phyloP scores from a whole-genome alignment of 805 yeast species.

The Ogataea corticis region DNA sequence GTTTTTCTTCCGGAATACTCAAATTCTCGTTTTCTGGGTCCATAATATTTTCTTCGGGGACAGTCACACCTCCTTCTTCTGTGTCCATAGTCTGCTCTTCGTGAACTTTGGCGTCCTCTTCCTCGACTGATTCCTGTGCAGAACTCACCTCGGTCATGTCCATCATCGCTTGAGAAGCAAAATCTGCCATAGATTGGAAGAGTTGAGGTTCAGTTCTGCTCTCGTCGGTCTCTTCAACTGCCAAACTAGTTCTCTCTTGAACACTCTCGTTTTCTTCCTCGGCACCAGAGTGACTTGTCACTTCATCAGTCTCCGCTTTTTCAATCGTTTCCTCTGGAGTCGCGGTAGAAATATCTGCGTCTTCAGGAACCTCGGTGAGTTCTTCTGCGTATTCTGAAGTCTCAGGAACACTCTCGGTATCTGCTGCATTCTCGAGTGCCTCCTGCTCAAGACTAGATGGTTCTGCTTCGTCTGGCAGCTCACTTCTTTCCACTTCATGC shows the following conservation, averaged over 20 bases:
- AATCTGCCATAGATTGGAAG: slow-evolving; percentile 6
- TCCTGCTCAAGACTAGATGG: too few relatives aligned
- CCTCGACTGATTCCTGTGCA: not conserved
- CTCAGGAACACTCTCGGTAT: too few relatives aligned
- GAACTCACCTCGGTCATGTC: slow-evolving; percentile 13
- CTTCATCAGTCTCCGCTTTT: not conserved
- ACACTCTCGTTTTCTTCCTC: slow-evolving; percentile 2
- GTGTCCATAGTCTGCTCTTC: not conserved
- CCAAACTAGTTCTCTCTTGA: not conserved
- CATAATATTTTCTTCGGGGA: too few relatives aligned
- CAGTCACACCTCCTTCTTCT: too few relatives aligned
- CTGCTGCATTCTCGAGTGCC: too few relatives aligned
- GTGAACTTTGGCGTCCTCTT: not conserved
- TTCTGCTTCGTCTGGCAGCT: not conserved
- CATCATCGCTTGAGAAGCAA: slow-evolving; percentile 17
- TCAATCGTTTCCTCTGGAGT: slow-evolving; percentile 1
- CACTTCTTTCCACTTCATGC: too few relatives aligned
- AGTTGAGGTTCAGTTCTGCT: not conserved
- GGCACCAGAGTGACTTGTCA: not conserved
- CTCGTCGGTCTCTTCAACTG: not conserved
- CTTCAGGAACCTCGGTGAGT: not conserved
- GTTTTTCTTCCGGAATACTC: not conserved
- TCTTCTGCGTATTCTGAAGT: not conserved
- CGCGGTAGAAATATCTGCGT: not conserved
- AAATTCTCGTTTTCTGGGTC: not conserved